Percentiles rank a stretch among this genome's conserved stretches.
Conservation (phyloP, 2,329 filamentous ascomycete genomes). For the Fonsecaea pedrosoi region DNA sequence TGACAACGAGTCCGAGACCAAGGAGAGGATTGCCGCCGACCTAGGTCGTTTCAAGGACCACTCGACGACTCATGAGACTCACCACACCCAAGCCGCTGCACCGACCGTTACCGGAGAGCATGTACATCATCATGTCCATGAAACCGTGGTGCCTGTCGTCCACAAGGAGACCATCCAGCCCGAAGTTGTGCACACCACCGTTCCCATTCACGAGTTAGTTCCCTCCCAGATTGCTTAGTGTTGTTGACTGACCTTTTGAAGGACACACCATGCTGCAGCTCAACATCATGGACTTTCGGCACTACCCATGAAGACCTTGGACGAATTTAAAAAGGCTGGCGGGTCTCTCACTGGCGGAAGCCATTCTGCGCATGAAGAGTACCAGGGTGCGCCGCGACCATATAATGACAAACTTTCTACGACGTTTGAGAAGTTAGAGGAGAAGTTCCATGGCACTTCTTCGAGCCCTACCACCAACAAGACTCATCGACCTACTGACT, state of each 20-base stretch:
- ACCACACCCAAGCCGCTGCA: conserved; percentile 56
- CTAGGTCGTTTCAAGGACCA: conserved; percentile 61
- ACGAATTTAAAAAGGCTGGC: conserved; percentile 67
- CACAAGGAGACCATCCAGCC: conserved; percentile 70
- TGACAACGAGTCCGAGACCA: conserved; percentile 59
- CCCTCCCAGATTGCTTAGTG: too few relatives aligned
- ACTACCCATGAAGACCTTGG: conserved; percentile 68
- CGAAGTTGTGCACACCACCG: conserved; percentile 70
- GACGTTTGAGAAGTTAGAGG: conserved; percentile 29
- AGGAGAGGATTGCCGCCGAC: conserved; percentile 60
- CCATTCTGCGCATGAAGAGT: conserved; percentile 52
- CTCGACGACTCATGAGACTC: conserved; percentile 54
- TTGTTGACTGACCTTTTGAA: conserved; percentile 12
- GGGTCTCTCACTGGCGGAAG: conserved; percentile 58
- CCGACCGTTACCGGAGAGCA: conserved; percentile 66
- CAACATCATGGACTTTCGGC: conserved; percentile 70
- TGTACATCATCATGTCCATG: conserved; percentile 66
- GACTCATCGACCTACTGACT: conserved; percentile 22
- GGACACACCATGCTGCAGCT: conserved; percentile 67
- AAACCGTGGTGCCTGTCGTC: conserved; percentile 73
- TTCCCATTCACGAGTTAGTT: conserved; percentile 70
- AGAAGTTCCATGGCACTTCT: conserved; percentile 19
- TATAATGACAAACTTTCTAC: conserved; percentile 38
- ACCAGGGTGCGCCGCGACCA: conserved; percentile 56
- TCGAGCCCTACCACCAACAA: conserved; percentile 26